Percentiles rank a stretch among this genome's conserved stretches.
phyloP scores from a whole-genome alignment of 805 yeast genomes.

The Tetrapisispora fleetii region DNA sequence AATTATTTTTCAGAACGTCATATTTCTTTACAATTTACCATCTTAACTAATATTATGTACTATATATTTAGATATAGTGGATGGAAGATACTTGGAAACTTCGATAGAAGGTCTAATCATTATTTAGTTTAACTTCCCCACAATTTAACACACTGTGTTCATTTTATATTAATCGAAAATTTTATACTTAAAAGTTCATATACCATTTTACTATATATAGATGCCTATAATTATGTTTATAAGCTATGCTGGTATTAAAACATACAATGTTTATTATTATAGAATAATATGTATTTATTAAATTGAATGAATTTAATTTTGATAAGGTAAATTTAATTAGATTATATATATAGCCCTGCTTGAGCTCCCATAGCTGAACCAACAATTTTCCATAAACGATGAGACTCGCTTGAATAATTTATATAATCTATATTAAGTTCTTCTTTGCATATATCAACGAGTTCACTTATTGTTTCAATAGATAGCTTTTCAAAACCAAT shows the following conservation, averaged over 20 bases:
- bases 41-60: conserved; percentile 13
- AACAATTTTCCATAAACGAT: conserved; percentile 23
- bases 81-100: not conserved
- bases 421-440: conserved; percentile 6
- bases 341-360: conserved; percentile 24
- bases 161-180: conserved; percentile 5
- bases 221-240: too few relatives aligned
- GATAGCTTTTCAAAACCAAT: conserved; percentile 47
- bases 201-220: not conserved
- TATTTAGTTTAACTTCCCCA: not conserved
- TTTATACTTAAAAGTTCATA: not conserved
- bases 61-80: conserved; percentile 22
- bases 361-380: conserved; percentile 26
- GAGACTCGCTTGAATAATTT: conserved; percentile 17
- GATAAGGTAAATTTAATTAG: too few relatives aligned
- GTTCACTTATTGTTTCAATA: conserved; percentile 18
- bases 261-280: too few relatives aligned
- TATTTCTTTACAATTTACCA: conserved; percentile 1
- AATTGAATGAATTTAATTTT: too few relatives aligned
- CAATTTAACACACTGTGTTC: conserved; percentile 3
- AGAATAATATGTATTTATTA: not conserved
- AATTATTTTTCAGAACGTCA: not conserved
- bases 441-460: conserved; percentile 14
- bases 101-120: not conserved
- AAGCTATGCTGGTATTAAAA: too few relatives aligned